A percentile compares a stretch with the other conserved stretches of the same genome.
phyloP scores from a whole-genome alignment of 345 rosid species.

The Populus tremula region DNA sequence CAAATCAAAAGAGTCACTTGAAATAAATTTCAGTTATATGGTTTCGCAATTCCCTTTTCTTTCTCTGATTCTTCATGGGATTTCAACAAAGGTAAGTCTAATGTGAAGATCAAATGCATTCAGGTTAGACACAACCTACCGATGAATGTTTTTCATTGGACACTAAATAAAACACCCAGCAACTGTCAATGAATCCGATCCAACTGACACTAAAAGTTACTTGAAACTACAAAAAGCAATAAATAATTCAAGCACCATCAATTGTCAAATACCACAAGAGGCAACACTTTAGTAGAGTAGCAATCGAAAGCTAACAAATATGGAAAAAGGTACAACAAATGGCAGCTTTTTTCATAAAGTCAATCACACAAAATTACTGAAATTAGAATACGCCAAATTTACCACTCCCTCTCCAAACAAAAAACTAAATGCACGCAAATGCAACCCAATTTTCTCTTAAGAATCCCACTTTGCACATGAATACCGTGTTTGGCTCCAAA shows the following conservation, averaged over 20 bases:
- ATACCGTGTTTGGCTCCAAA: not conserved
- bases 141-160: not conserved
- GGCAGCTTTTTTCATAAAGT: not conserved
- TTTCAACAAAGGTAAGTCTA: not conserved
- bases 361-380: not conserved
- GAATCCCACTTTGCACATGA: not conserved
- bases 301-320: not conserved
- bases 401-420: not conserved
- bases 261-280: not conserved
- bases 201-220: not conserved
- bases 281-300: not conserved
- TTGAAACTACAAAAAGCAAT: not conserved
- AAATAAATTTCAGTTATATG: not conserved
- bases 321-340: not conserved
- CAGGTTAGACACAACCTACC: not conserved
- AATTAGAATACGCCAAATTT: not conserved
- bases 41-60: not conserved
- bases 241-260: not conserved
- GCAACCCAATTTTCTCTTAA: constrained; percentile 1
- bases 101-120: not conserved
- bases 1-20: not conserved
- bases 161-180: not conserved
- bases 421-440: not conserved
- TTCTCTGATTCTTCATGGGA: not conserved
- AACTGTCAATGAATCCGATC: not conserved